Evolutionary conservation across 768 basidiomycete genomes (phyloP).

Genomic region (Trametes coccinea): DNA sequence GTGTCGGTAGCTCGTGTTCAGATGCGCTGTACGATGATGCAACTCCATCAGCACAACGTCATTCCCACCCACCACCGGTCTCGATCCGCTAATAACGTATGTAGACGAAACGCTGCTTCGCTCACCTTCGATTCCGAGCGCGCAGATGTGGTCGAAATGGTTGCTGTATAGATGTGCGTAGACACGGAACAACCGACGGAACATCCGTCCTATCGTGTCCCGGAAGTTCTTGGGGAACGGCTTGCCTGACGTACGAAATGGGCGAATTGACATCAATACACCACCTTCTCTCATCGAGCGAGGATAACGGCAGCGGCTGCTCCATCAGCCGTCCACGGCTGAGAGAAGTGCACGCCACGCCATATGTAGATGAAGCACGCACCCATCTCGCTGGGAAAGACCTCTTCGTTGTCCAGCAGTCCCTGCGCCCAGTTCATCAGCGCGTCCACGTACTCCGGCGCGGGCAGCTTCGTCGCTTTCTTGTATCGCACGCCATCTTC

Average conservation of each 20-base stretch:
- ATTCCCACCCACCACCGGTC: not conserved
- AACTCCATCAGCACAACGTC: not conserved
- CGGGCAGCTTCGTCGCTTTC: slow-evolving; percentile 89
- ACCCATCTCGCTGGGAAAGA: slow-evolving; percentile 98
- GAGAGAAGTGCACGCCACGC: no score
- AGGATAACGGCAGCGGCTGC: not conserved
- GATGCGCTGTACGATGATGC: slow-evolving; percentile 64
- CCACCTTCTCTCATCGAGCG: not conserved
- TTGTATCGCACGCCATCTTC: slow-evolving; percentile 88
- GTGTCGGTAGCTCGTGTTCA: slow-evolving; percentile 98
- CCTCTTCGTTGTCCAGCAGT: slow-evolving; percentile 85
- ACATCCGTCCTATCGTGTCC: slow-evolving; percentile 88
- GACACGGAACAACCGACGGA: slow-evolving; percentile 90
- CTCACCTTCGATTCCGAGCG: slow-evolving; percentile 94
- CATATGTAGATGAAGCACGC: slow-evolving; percentile 1
- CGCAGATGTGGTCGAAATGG: slow-evolving; percentile 98
- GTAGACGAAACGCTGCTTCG: not conserved
- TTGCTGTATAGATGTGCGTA: slow-evolving; percentile 99
- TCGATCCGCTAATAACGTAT: not conserved
- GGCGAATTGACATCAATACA: not conserved
- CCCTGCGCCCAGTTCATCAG: slow-evolving; percentile 99
- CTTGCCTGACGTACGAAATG: slow-evolving; percentile 54
- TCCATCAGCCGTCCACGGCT: not conserved
- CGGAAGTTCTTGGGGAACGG: slow-evolving; percentile 90
- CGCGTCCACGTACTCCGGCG: slow-evolving; percentile 95